phyloP scores from a whole-genome alignment of 1,139 yeast genomes.

The Taphrina pruni region DNA sequence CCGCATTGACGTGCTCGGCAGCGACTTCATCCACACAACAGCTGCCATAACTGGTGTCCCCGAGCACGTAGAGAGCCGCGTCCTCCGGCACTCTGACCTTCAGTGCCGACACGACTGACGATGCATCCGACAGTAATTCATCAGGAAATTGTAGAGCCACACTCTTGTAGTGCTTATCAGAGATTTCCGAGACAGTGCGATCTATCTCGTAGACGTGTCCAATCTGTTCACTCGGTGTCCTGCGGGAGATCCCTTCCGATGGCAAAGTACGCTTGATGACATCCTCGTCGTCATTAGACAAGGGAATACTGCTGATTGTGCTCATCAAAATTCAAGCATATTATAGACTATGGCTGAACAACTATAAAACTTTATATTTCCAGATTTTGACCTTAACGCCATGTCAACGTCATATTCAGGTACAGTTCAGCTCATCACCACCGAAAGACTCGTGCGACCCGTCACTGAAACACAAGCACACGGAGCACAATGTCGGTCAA shows the following conservation, averaged over 20 bases:
- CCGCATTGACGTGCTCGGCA: constrained; percentile 88
- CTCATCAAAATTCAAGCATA: constrained; percentile 12
- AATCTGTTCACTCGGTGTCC: constrained; percentile 26
- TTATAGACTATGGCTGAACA: not conserved
- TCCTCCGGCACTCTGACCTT: constrained; percentile 51
- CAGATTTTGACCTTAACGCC: not conserved
- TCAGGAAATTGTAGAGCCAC: constrained; percentile 93
- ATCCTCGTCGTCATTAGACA: constrained; percentile 33
- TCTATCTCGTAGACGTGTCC: constrained; percentile 37
- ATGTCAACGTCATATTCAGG: not conserved
- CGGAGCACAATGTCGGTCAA: not conserved
- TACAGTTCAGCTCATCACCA: no score
- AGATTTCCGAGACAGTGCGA: constrained; percentile 17
- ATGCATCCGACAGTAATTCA: constrained; percentile 73
- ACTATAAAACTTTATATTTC: not conserved
- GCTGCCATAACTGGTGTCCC: constrained; percentile 93
- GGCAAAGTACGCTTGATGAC: constrained; percentile 17
- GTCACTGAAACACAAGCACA: not conserved
- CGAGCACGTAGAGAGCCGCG: constrained; percentile 56
- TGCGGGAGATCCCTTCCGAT: not conserved
- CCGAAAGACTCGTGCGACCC: no score
- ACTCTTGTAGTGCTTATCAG: constrained; percentile 6
- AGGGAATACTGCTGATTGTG: constrained; percentile 17
- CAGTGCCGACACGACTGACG: constrained; percentile 64
- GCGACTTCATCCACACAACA: constrained; percentile 98